Percentiles rank a stretch among this genome's conserved stretches.
Conservation (phyloP, 352 stramenopile genomes). For the Phytophthora tentaculata region DNA sequence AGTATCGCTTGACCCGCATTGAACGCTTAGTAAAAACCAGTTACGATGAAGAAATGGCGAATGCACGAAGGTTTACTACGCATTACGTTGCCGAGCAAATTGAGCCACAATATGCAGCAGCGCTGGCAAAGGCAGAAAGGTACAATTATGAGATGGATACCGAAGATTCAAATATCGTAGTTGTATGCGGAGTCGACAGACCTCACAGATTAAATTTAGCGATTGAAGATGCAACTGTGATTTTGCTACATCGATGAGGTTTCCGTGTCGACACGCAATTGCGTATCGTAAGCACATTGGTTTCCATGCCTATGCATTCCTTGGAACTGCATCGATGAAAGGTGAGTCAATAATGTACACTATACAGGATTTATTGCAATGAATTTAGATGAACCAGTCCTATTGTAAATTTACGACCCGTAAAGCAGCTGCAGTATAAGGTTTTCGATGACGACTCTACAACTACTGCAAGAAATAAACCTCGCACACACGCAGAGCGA, state of each 20-base stretch:
- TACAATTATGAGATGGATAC: not conserved
- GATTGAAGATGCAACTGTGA: not conserved
- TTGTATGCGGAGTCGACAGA: not conserved
- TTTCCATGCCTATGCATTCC: not conserved
- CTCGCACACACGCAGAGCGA: too few species aligned
- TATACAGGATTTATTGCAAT: not conserved
- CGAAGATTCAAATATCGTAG: not conserved
- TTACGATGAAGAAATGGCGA: too few species aligned
- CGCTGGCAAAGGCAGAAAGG: not conserved
- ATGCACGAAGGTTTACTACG: not conserved
- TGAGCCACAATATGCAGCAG: not conserved
- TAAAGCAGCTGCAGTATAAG: too few species aligned
- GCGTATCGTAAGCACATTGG: not conserved
- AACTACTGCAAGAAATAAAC: too few species aligned
- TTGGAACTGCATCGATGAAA: not conserved
- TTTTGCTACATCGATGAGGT: not conserved
- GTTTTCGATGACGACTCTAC: too few species aligned
- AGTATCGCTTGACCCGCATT: too few species aligned
- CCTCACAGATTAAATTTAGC: not conserved
- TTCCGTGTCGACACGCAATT: not conserved
- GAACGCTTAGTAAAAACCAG: too few species aligned
- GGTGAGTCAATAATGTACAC: not conserved
- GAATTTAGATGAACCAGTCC: too few species aligned
- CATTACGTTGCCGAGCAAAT: not conserved
- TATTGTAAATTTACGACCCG: too few species aligned